These are phyloP conservation scores for Cucumis hystrix DNA, from an alignment of 306 rosid genomes.

Conservation along the genomic window DNA sequence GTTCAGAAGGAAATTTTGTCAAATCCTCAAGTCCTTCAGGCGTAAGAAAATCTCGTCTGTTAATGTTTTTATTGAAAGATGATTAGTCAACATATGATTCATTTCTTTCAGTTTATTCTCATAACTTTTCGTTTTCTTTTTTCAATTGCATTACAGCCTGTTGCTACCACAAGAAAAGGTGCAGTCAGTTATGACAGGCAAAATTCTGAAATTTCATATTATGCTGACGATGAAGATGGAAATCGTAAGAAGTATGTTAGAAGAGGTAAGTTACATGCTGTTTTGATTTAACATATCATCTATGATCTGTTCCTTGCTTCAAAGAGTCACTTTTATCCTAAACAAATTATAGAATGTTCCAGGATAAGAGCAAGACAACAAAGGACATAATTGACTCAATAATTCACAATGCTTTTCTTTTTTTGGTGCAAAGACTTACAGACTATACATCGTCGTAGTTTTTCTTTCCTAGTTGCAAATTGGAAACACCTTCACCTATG, in stretches of 20 bases:
- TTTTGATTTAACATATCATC: background rate
- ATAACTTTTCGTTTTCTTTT: conserved; percentile 14
- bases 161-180: conserved; percentile 91
- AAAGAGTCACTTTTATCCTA: background rate
- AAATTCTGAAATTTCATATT: conserved; percentile 77
- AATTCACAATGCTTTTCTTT: too few species aligned
- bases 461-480: too few species aligned
- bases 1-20: conserved; percentile 46
- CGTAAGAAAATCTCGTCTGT: conserved; percentile 36
- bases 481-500: too few species aligned
- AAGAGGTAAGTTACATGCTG: conserved; percentile 50
- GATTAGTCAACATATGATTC: background rate
- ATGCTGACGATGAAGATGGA: conserved; percentile 92
- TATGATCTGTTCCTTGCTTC: background rate
- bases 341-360: too few species aligned
- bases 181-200: conserved; percentile 58
- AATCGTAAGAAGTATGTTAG: conserved; percentile 62
- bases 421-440: too few species aligned
- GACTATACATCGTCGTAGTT: too few species aligned
- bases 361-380: too few species aligned
- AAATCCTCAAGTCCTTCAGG: conserved; percentile 66
- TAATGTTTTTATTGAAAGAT: conserved; percentile 1
- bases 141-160: conserved; percentile 41
- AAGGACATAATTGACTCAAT: too few species aligned
- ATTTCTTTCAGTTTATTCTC: conserved; percentile 6